These are phyloP conservation scores for Phaeoacremonium minimum DNA, from an alignment of 2,329 filamentous ascomycete species.

Conservation along the genomic window DNA sequence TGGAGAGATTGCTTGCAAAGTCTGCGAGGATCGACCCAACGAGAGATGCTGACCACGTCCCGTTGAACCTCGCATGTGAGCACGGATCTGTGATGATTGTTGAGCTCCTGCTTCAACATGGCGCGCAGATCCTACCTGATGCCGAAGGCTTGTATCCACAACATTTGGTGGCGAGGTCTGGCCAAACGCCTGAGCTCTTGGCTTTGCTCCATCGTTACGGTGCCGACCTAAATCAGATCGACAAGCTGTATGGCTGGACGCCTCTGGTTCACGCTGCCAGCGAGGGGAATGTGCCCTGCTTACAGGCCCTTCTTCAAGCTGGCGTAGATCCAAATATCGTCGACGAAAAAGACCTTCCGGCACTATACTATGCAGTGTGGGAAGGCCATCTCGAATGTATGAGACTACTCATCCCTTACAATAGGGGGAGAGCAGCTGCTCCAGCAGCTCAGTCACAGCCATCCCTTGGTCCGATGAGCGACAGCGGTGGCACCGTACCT, in stretches of 20 bases:
- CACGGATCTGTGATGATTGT: constrained; percentile 84
- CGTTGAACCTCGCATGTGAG: constrained; percentile 91
- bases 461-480: constrained; percentile 35
- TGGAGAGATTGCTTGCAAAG: constrained; percentile 69
- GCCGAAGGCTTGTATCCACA: constrained; percentile 97
- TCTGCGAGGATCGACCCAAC: constrained; percentile 83
- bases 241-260: constrained; percentile 97
- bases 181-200: constrained; percentile 74
- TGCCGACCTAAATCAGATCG: constrained; percentile 84
- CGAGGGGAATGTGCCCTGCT: constrained; percentile 87
- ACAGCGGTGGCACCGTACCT: constrained; percentile 47
- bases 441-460: constrained; percentile 9
- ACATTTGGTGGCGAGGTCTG: constrained; percentile 88
- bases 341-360: constrained; percentile 89
- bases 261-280: constrained; percentile 94
- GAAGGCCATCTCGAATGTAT: constrained; percentile 95
- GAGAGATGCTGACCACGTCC: constrained; percentile 87
- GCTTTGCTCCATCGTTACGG: constrained; percentile 79
- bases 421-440: constrained; percentile 32
- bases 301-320: constrained; percentile 75
- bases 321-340: constrained; percentile 74
- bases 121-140: constrained; percentile 82
- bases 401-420: constrained; percentile 69
- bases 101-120: constrained; percentile 74
- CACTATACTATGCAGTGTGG: constrained; percentile 98